Base-by-base conservation (phyloP, 2,329 filamentous ascomycete species). In the Allantophomopsis lycopodina region DNA sequence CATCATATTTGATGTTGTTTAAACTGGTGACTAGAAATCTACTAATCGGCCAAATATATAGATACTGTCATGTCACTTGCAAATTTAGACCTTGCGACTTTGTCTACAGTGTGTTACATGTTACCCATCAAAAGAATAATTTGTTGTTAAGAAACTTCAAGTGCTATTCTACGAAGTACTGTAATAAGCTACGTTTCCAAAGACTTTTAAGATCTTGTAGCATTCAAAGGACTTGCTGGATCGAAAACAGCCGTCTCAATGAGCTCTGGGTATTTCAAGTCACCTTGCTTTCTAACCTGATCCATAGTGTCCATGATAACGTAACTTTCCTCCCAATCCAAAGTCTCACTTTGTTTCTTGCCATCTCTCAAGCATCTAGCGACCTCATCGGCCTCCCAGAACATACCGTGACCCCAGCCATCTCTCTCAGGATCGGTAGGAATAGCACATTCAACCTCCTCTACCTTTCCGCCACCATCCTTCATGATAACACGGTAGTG, bases 271-370 rank as follows among this genome's bases (percentile, higher is more conserved):
- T 80, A 83, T 40, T 53, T 64, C 55, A 83, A 58, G 2, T 68
- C 72, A 38, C 71, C 69, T 60, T 81, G 75, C 55, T 61, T 69
- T 50, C 78, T 65, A 11, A 77, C 73, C 59, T 79, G 71, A 62
- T 83, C 79, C 78, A 83, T 82, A 2, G 72, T 66, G 55, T 78
- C 72, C 78, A 83, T 83, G 41, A 83, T 77, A 15, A 73, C 60
- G 40, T 81, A 59, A 49, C 74, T 79, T 63, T 83, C 79, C 41
- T 71, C 66, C 63, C 68, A 66, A 16, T 64, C 63, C 55, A 80
- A 57, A 3, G 60, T 62, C 44, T 71, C 66, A 44, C 77, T 76
- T 57, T 83, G 71, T 45, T 73, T 61, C 52, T 71, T 69, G 6
- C 76, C 75, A 55, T 80, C 76, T 42, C 71, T 61, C 37, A 83